A percentile compares a stretch with the other conserved stretches of the same genome.
Evolutionary conservation across 106 monocot species (phyloP).

Genomic region (Platanthera guangdongensis): DNA sequence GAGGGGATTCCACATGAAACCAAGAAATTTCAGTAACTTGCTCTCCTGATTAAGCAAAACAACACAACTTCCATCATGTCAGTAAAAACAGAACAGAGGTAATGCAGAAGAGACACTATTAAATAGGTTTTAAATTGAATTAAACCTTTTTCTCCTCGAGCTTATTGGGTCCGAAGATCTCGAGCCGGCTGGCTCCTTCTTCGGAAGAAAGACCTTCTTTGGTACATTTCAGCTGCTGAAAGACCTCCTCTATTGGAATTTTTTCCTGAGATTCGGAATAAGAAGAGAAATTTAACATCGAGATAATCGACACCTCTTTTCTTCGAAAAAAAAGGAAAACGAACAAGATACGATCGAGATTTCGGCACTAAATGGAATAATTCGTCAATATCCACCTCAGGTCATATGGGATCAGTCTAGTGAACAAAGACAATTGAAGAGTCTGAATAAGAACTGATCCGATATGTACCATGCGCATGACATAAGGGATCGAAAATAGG

Average conservation of each 20-base stretch:
- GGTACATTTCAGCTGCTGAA: conserved; percentile 90
- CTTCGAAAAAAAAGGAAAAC: neutral
- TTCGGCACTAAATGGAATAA: neutral
- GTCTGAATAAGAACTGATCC: neutral
- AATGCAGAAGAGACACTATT: neutral
- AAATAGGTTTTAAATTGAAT: neutral
- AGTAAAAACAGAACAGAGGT: neutral
- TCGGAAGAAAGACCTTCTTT: conserved; percentile 64
- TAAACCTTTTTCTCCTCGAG: conserved; percentile 92
- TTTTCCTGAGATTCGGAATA: conserved; percentile 38
- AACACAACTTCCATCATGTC: neutral
- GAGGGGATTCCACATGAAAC: conserved; percentile 99
- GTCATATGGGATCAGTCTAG: neutral
- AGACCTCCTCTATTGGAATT: conserved; percentile 91
- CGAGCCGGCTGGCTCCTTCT: conserved; percentile 57
- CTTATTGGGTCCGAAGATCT: conserved; percentile 95
- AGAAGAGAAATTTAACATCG: neutral
- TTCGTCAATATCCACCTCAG: neutral
- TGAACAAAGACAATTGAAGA: neutral
- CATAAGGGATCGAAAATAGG: neutral
- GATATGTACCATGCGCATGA: neutral
- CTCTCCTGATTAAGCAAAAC: conserved; percentile 45
- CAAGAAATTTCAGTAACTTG: conserved; percentile 90
- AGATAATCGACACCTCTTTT: neutral
- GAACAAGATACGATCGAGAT: neutral